These are phyloP conservation scores for Neoboletus subvelutipes DNA, from an alignment of 768 basidiomycete genomes.

Conservation along the genomic window DNA sequence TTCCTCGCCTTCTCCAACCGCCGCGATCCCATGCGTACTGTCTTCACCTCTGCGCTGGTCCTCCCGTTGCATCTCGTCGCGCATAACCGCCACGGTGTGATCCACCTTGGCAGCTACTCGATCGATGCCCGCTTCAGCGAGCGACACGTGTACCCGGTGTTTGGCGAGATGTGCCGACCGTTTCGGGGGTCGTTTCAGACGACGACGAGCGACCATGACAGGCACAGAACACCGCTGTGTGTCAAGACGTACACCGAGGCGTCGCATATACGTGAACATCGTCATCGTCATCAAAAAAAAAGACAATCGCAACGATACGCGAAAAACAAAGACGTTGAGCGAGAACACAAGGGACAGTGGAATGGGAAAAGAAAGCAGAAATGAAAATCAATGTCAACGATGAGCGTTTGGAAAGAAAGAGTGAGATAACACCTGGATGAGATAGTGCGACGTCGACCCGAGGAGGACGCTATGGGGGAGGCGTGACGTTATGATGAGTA, in stretches of 20 bases:
- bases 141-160: conserved; percentile 78
- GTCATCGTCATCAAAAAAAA: background rate
- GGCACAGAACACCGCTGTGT: conserved; percentile 87
- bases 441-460: conserved; percentile 93
- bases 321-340: background rate
- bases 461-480: conserved; percentile 67
- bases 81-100: conserved; percentile 78
- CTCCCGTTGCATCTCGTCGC: conserved; percentile 70
- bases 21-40: conserved; percentile 16
- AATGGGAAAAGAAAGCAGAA: background rate
- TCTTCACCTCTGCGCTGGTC: conserved; percentile 42
- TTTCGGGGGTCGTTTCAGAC: conserved; percentile 84
- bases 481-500: background rate
- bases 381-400: background rate
- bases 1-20: conserved; percentile 26
- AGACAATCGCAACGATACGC: background rate
- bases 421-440: conserved; percentile 61
- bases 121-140: conserved; percentile 86
- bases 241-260: background rate
- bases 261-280: background rate
- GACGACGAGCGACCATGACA: conserved; percentile 93
- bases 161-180: conserved; percentile 79
- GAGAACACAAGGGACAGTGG: background rate
- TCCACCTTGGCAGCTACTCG: conserved; percentile 85
- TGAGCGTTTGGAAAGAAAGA: background rate